phyloP scores from a whole-genome alignment of 495 filamentous ascomycete genomes.

The Neurospora sp. region DNA sequence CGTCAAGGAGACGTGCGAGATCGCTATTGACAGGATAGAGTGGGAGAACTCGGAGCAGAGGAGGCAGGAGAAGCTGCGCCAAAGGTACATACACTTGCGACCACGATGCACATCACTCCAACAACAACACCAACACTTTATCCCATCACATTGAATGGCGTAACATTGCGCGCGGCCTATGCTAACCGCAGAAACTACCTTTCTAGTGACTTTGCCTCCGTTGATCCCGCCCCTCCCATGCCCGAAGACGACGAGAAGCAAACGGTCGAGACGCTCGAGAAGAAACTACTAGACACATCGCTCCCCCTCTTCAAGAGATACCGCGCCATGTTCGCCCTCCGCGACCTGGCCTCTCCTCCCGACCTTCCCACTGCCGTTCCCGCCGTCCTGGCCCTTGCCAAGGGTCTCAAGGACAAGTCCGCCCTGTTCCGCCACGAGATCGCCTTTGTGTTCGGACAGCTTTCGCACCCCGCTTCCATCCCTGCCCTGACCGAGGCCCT shows the following conservation, averaged over 20 bases:
- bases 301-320: constrained; percentile 85
- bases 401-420: constrained; percentile 74
- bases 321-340: constrained; percentile 92
- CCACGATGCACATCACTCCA: background rate
- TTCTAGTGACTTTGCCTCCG: constrained; percentile 78
- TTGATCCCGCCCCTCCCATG: constrained; percentile 90
- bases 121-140: background rate
- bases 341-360: constrained; percentile 85
- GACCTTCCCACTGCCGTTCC: constrained; percentile 77
- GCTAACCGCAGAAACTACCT: background rate
- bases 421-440: constrained; percentile 97
- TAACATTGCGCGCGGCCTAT: background rate
- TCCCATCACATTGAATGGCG: background rate
- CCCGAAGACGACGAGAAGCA: constrained; percentile 46
- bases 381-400: constrained; percentile 75
- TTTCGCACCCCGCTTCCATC: constrained; percentile 92
- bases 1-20: constrained; percentile 92
- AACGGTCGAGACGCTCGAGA: constrained; percentile 66
- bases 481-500: constrained; percentile 72
- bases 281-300: constrained; percentile 63
- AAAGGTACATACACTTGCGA: constrained; percentile 46
- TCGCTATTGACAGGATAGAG: constrained; percentile 85
- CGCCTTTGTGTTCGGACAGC: constrained; percentile 95
- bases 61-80: constrained; percentile 61
- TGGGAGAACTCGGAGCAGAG: constrained; percentile 75